Conservation (phyloP, 768 basidiomycete genomes). For the Hortiboletus campestris region DNA sequence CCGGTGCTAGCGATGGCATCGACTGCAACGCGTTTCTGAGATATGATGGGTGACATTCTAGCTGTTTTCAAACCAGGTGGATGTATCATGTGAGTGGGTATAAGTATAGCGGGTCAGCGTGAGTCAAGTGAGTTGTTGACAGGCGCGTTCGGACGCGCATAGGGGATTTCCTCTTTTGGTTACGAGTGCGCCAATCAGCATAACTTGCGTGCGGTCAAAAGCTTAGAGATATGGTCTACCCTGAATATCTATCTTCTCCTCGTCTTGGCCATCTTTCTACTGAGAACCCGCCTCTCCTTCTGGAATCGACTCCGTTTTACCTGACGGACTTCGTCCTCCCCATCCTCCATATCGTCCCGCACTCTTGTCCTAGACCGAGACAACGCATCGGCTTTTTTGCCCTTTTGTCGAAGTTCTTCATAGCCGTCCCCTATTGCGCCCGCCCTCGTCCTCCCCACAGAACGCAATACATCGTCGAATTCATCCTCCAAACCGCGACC, state of each 20-base stretch:
- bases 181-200: not conserved
- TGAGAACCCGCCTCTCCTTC: slow-evolving; percentile 39
- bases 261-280: slow-evolving; percentile 25
- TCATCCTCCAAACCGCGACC: slow-evolving; percentile 80
- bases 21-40: slow-evolving; percentile 15
- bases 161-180: not conserved
- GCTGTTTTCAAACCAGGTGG: not conserved
- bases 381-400: slow-evolving; percentile 61
- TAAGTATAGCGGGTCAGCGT: not conserved
- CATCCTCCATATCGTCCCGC: slow-evolving; percentile 27
- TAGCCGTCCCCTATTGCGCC: slow-evolving; percentile 67
- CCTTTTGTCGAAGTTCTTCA: slow-evolving; percentile 69
- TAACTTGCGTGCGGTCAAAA: not conserved
- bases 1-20: not conserved
- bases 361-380: slow-evolving; percentile 51
- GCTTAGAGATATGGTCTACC: not conserved
- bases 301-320: slow-evolving; percentile 44
- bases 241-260: slow-evolving; percentile 15
- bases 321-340: slow-evolving; percentile 28
- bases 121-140: not conserved
- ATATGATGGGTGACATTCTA: not conserved
- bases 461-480: slow-evolving; percentile 75
- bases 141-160: not conserved
- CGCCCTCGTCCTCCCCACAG: slow-evolving; percentile 46
- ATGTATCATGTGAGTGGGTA: not conserved